A percentile compares a stretch with the other conserved stretches of the same genome.
phyloP scores from a whole-genome alignment of 1,284 basidiomycete genomes.

The Neolentinus lepideus region DNA sequence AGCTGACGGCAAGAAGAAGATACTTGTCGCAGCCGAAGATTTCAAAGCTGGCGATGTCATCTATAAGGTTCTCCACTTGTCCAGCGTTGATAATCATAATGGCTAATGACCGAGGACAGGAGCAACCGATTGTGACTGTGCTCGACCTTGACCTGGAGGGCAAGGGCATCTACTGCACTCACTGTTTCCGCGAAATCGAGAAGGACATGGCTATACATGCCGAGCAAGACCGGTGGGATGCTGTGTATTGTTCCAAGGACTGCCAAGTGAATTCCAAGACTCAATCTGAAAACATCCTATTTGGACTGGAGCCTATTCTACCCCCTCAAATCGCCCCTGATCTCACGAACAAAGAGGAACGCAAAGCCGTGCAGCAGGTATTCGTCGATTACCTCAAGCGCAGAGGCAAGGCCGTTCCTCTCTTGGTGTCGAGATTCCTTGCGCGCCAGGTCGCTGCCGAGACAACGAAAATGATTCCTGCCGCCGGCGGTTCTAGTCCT shows the following conservation, averaged over 20 bases:
- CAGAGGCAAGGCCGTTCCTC: slow-evolving; percentile 34
- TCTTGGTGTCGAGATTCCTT: slow-evolving; percentile 65
- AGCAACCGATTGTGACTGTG: slow-evolving; percentile 59
- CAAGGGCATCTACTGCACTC: slow-evolving; percentile 59
- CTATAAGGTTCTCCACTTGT: slow-evolving; percentile 46
- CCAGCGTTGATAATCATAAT: neutral
- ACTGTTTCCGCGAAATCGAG: slow-evolving; percentile 57
- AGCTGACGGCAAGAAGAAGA: slow-evolving; percentile 35
- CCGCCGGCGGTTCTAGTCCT: slow-evolving; percentile 14
- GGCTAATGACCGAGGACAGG: slow-evolving; percentile 31
- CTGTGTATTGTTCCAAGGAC: slow-evolving; percentile 65
- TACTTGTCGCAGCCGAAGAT: slow-evolving; percentile 62
- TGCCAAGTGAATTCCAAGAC: slow-evolving; percentile 49
- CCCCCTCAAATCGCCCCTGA: slow-evolving; percentile 40
- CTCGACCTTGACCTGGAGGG: slow-evolving; percentile 65
- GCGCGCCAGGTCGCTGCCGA: slow-evolving; percentile 64
- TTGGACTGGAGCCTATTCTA: slow-evolving; percentile 56
- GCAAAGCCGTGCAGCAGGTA: slow-evolving; percentile 49
- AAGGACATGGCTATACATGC: slow-evolving; percentile 34
- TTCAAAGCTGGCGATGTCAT: slow-evolving; percentile 65
- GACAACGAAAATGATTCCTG: slow-evolving; percentile 44
- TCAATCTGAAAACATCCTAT: slow-evolving; percentile 63
- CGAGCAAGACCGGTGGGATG: slow-evolving; percentile 42
- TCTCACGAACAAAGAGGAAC: slow-evolving; percentile 29
- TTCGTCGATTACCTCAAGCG: slow-evolving; percentile 49